phyloP scores from a whole-genome alignment of 768 basidiomycete species.

The Tephrocybe sp. region DNA sequence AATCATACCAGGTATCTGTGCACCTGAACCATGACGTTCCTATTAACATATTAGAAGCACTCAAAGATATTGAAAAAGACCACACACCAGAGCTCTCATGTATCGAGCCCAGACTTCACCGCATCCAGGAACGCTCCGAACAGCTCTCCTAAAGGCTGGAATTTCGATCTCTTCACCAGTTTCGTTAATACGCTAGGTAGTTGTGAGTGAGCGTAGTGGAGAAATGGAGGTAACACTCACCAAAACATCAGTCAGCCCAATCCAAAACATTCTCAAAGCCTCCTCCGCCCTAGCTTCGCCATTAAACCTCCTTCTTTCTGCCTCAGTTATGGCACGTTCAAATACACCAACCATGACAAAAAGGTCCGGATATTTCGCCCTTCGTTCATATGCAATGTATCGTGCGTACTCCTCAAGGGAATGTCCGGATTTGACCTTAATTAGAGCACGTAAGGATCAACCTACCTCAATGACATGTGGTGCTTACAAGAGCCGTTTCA shows the following conservation, averaged over 20 bases:
- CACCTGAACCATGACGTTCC: slow-evolving; percentile 39
- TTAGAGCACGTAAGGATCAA: background rate
- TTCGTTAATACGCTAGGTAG: slow-evolving; percentile 44
- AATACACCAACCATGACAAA: slow-evolving; percentile 57
- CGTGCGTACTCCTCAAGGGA: slow-evolving; percentile 61
- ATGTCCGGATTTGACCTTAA: slow-evolving; percentile 31
- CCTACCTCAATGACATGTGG: background rate
- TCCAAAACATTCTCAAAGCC: slow-evolving; percentile 66
- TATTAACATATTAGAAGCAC: slow-evolving; percentile 17
- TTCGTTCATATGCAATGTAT: slow-evolving; percentile 63
- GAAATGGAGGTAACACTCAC: slow-evolving; percentile 35
- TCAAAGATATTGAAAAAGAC: background rate
- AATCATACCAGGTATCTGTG: slow-evolving; percentile 4
- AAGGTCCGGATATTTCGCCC: slow-evolving; percentile 55
- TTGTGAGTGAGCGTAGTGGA: background rate
- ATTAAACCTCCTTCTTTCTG: slow-evolving; percentile 53
- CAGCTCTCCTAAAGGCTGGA: slow-evolving; percentile 50
- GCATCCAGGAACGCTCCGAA: slow-evolving; percentile 70
- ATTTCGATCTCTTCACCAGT: slow-evolving; percentile 39
- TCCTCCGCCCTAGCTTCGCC: slow-evolving; percentile 58
- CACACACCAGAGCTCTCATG: slow-evolving; percentile 63
- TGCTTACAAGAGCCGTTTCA: slow-evolving; percentile 58
- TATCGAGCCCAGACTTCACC: slow-evolving; percentile 81
- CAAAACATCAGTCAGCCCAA: slow-evolving; percentile 65
- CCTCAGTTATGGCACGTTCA: slow-evolving; percentile 75